Percentiles rank a stretch among this genome's conserved stretches.
phyloP scores from a whole-genome alignment of 495 filamentous ascomycete species.

The Penicillium desertorum region DNA sequence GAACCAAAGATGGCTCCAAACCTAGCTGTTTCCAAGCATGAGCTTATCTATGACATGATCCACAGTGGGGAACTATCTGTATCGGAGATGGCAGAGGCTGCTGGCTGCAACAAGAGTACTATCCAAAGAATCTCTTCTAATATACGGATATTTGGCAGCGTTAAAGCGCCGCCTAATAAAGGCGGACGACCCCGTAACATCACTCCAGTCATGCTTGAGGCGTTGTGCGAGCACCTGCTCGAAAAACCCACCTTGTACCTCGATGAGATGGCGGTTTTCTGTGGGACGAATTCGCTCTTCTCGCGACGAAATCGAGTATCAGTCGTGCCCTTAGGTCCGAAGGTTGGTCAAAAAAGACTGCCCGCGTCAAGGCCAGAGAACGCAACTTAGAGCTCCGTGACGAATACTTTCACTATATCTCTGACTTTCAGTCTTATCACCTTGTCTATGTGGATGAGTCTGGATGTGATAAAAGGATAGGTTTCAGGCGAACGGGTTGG shows the following conservation, averaged over 20 bases:
- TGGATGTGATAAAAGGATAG: conserved; percentile 28
- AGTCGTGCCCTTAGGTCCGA: conserved; percentile 13
- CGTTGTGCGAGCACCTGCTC: neutral
- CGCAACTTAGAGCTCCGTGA: conserved; percentile 4
- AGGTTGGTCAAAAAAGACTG: conserved; percentile 13
- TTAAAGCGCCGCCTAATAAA: conserved; percentile 20
- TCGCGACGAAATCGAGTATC: conserved; percentile 10
- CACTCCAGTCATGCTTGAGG: conserved; percentile 27
- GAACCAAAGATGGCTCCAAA: conserved; percentile 11
- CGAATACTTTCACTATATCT: conserved; percentile 4
- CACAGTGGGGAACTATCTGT: conserved; percentile 12
- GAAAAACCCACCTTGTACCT: conserved; percentile 4
- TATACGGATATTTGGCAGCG: conserved; percentile 26
- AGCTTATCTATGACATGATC: conserved; percentile 23
- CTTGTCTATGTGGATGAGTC: conserved; percentile 18
- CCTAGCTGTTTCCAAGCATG: conserved; percentile 11
- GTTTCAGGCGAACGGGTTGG: conserved; percentile 27
- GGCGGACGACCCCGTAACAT: conserved; percentile 22
- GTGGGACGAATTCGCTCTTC: conserved; percentile 10
- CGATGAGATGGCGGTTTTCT: neutral
- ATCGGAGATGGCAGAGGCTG: conserved; percentile 15
- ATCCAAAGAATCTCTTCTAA: conserved; percentile 27
- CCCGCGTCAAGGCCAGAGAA: conserved; percentile 6
- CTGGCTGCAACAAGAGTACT: conserved; percentile 20
- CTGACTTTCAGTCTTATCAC: neutral